phyloP scores from a whole-genome alignment of 495 filamentous ascomycete genomes.

The Aspergillus cristatus region DNA sequence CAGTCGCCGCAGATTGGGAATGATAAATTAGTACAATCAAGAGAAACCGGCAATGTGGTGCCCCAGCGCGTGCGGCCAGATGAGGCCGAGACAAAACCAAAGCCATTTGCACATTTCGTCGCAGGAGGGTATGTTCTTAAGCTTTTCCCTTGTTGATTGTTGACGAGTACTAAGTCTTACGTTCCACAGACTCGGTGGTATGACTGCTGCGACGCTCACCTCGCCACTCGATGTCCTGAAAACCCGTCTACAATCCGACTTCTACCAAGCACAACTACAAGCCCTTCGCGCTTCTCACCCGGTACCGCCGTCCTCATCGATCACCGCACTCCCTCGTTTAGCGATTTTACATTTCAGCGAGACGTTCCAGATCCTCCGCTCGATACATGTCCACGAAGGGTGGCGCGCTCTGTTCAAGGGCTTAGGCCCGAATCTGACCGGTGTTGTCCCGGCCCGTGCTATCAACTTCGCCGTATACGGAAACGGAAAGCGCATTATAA shows the following conservation, averaged over 20 bases:
- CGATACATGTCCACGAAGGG: conserved; percentile 45
- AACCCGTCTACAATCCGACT: conserved; percentile 82
- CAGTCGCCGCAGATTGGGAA: conserved; percentile 3
- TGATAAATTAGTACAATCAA: conserved; percentile 35
- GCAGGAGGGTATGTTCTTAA: conserved; percentile 62
- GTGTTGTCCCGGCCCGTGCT: conserved; percentile 48
- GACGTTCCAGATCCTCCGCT: conserved; percentile 48
- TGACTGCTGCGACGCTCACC: conserved; percentile 78
- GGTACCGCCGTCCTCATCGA: conserved; percentile 35
- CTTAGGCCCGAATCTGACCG: conserved; percentile 47
- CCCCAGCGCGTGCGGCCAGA: conserved; percentile 30
- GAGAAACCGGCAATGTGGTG: conserved; percentile 51
- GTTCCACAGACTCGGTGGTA: conserved; percentile 61
- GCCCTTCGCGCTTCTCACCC: conserved; percentile 30
- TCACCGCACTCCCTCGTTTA: conserved; percentile 35
- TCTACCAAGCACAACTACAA: conserved; percentile 64
- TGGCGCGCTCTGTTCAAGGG: conserved; percentile 52
- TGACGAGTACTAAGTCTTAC: conserved; percentile 1
- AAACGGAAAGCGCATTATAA: conserved; percentile 45
- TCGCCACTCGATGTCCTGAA: conserved; percentile 86
- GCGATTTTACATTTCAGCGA: conserved; percentile 43
- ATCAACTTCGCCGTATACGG: conserved; percentile 54
- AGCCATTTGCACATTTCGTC: conserved; percentile 83
- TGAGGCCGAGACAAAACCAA: conserved; percentile 49
- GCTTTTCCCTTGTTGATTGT: not conserved